phyloP scores from a whole-genome alignment of 257 asterid genomes.

The Solanum peruvianum region DNA sequence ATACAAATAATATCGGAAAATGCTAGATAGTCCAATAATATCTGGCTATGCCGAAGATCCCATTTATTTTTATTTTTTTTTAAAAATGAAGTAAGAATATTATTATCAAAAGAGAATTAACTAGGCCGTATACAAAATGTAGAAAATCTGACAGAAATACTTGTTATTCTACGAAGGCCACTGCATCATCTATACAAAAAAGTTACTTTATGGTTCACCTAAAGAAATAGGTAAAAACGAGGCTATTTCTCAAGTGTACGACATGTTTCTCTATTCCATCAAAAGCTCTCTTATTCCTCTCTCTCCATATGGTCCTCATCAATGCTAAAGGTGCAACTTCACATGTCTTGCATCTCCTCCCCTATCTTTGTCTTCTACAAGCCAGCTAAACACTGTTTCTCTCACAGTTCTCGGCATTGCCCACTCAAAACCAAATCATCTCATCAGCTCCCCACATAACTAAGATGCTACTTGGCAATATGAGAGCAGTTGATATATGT shows the following conservation, averaged over 20 bases:
- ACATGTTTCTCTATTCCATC: neutral
- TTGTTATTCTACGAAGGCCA: neutral
- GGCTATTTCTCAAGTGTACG: neutral
- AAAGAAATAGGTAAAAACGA: neutral
- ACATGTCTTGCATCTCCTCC: neutral
- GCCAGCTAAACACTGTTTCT: neutral
- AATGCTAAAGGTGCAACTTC: neutral
- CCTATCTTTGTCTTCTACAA: neutral
- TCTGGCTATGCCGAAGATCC: neutral
- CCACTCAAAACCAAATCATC: neutral
- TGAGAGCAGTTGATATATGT: neutral
- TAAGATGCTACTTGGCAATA: neutral
- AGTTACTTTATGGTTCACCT: neutral
- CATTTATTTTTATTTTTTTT: neutral
- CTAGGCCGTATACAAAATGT: neutral
- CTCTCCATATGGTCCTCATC: neutral
- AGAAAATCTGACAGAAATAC: neutral
- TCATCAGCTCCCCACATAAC: neutral
- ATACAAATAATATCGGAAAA: neutral
- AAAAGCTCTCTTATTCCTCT: neutral
- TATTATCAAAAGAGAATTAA: neutral
- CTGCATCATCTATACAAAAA: neutral
- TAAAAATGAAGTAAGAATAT: neutral
- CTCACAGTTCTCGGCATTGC: neutral
- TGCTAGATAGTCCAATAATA: neutral